Evolutionary conservation across 768 basidiomycete species (phyloP).

Genomic region (Coprinopsis strossmayeri): DNA sequence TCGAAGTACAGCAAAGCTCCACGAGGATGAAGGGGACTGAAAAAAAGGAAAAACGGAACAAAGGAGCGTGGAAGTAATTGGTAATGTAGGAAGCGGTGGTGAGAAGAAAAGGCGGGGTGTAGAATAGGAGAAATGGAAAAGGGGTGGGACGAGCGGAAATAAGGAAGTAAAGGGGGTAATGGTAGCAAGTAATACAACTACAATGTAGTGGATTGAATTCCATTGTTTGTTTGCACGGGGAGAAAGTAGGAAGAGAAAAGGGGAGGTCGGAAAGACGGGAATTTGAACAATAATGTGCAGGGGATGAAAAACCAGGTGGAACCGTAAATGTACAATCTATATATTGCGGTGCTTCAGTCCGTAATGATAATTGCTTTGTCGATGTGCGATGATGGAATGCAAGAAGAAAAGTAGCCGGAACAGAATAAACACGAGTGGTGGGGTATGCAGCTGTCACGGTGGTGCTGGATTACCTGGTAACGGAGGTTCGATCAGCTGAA

Average conservation of each 20-base stretch:
- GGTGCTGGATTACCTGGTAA: conserved; percentile 3
- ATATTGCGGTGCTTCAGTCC: conserved; percentile 7
- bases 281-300: not conserved
- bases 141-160: not conserved
- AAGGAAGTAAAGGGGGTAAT: not conserved
- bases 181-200: not conserved
- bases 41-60: not conserved
- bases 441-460: not conserved
- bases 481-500: too few species aligned
- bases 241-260: not conserved
- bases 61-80: not conserved
- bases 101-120: not conserved
- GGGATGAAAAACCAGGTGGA: not conserved
- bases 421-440: not conserved
- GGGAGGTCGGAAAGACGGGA: not conserved
- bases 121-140: not conserved
- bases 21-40: not conserved
- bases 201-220: not conserved
- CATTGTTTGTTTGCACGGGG: not conserved
- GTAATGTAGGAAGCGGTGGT: not conserved
- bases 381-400: conserved; percentile 3
- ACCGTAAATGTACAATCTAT: conserved; percentile 7
- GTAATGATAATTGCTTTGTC: conserved; percentile 6
- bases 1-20: not conserved
- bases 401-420: not conserved